Conservation (phyloP, 2,329 filamentous ascomycete species). For the Lizonia empirigonia region DNA sequence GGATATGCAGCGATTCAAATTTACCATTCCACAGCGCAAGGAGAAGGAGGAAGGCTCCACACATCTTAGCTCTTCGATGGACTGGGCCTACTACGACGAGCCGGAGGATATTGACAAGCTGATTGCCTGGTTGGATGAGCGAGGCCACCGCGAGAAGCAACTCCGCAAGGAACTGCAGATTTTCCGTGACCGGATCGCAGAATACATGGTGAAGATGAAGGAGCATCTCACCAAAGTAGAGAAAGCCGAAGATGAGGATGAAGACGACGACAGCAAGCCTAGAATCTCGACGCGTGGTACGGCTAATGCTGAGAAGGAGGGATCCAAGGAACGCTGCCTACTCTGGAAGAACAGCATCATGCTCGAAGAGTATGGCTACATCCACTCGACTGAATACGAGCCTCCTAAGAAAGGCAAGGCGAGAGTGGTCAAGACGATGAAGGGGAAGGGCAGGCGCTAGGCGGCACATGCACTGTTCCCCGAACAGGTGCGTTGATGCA, state of each 20-base stretch:
- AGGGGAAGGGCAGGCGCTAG: slow-evolving; percentile 37
- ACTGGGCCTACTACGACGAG: slow-evolving; percentile 93
- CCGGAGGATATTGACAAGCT: slow-evolving; percentile 77
- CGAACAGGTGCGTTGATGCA: neutral
- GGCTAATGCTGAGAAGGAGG: slow-evolving; percentile 60
- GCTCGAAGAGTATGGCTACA: slow-evolving; percentile 62
- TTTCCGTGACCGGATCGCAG: slow-evolving; percentile 76
- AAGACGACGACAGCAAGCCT: slow-evolving; percentile 55
- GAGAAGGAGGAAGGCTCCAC: slow-evolving; percentile 82
- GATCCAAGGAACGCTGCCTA: slow-evolving; percentile 63
- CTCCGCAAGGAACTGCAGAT: slow-evolving; percentile 82
- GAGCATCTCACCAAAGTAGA: slow-evolving; percentile 67
- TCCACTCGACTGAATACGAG: slow-evolving; percentile 62
- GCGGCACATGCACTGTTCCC: neutral
- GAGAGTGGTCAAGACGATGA: slow-evolving; percentile 37
- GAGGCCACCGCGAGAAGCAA: slow-evolving; percentile 83
- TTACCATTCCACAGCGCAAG: slow-evolving; percentile 86
- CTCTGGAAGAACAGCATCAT: slow-evolving; percentile 70
- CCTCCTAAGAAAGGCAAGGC: slow-evolving; percentile 56
- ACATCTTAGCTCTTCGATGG: slow-evolving; percentile 73
- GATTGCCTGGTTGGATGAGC: slow-evolving; percentile 85
- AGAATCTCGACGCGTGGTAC: slow-evolving; percentile 69
- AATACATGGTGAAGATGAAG: slow-evolving; percentile 80
- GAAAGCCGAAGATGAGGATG: slow-evolving; percentile 55
- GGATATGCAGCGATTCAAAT: slow-evolving; percentile 76